These are phyloP conservation scores for Leersia perrieri DNA, from an alignment of 176 grass and related monocot species.

Conservation along the genomic window DNA sequence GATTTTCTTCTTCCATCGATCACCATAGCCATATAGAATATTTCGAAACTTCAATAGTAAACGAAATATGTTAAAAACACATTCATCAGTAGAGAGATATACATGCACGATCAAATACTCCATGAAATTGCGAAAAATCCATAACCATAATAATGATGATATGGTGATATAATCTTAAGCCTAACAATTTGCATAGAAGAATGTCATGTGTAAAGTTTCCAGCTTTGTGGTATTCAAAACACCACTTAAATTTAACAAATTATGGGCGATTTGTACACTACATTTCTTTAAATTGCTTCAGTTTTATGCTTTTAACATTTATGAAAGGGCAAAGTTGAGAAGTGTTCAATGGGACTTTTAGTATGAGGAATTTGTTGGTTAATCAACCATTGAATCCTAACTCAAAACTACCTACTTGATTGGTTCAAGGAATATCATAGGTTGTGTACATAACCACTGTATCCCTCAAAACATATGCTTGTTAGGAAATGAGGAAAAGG, in stretches of 20 bases:
- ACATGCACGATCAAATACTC: not conserved
- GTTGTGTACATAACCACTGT: not conserved
- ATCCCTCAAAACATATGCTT: not conserved
- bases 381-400: not conserved
- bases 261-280: not conserved
- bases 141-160: not conserved
- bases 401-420: not conserved
- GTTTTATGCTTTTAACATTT: not conserved
- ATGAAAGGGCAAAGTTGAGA: not conserved
- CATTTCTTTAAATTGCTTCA: not conserved
- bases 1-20: slow-evolving; percentile 67
- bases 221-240: not conserved
- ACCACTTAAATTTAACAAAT: not conserved
- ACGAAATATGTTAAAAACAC: not conserved
- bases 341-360: not conserved
- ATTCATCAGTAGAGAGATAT: slow-evolving; percentile 9
- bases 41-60: slow-evolving; percentile 47
- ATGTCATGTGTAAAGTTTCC: not conserved
- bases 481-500: not conserved
- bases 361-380: not conserved
- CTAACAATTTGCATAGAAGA: too few relatives aligned
- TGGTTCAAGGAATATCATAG: not conserved
- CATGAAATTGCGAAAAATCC: not conserved
- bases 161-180: too few relatives aligned
- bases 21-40: slow-evolving; percentile 46